phyloP scores from a whole-genome alignment of 768 basidiomycete genomes.

The Termitomyces sp. region DNA sequence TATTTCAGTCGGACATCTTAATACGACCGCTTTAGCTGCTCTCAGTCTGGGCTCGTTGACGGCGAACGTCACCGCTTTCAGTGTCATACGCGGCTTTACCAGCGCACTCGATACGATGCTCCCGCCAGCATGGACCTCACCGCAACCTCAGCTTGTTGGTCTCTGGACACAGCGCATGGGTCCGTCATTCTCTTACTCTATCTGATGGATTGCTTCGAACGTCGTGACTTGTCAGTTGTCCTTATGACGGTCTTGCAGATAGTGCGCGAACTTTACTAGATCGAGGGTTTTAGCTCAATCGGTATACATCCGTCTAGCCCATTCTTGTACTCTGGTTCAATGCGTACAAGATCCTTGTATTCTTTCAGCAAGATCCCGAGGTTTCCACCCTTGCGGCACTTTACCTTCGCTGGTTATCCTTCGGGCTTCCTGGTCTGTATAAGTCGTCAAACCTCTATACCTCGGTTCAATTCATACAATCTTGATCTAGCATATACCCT shows the following conservation, averaged over 20 bases:
- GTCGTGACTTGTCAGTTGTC: constrained; percentile 35
- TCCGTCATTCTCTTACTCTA: constrained; percentile 16
- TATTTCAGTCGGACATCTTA: constrained; percentile 83
- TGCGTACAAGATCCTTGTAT: constrained; percentile 71
- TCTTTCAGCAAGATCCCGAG: constrained; percentile 72
- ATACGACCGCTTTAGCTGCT: constrained; percentile 83
- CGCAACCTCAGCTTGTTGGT: constrained; percentile 82
- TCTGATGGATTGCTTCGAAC: neutral
- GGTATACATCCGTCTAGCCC: constrained; percentile 31
- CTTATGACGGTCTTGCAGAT: constrained; percentile 49
- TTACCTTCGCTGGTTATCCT: constrained; percentile 68
- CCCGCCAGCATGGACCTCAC: constrained; percentile 90
- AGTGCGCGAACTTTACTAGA: constrained; percentile 30
- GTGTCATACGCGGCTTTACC: constrained; percentile 73
- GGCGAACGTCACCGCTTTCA: constrained; percentile 67
- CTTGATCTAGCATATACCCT: constrained; percentile 36
- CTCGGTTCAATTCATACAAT: neutral
- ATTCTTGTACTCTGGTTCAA: constrained; percentile 76
- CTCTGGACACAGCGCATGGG: constrained; percentile 89
- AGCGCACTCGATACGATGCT: constrained; percentile 90
- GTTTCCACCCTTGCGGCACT: constrained; percentile 69
- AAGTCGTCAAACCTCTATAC: neutral
- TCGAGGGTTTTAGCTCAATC: constrained; percentile 9
- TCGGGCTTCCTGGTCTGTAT: constrained; percentile 64
- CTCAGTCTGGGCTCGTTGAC: constrained; percentile 71